phyloP scores from a whole-genome alignment of 2,329 filamentous ascomycete species.

The Clonostachys sp. region DNA sequence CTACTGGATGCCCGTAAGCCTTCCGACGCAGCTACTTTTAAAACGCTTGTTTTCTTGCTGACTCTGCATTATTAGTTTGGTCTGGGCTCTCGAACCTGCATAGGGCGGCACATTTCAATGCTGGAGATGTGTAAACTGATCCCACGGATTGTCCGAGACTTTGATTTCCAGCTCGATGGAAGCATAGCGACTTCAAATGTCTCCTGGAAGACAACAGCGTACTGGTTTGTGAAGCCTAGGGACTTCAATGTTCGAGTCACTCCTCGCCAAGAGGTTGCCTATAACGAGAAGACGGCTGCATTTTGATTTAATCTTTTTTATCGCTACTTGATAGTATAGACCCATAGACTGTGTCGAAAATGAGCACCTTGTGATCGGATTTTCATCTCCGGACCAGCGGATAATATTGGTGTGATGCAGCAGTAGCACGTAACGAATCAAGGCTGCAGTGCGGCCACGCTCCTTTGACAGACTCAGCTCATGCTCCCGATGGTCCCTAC shows the following conservation, averaged over 20 bases:
- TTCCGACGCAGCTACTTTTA: not conserved
- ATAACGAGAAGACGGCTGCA: too few species aligned
- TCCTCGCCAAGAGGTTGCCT: too few species aligned
- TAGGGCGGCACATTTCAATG: slow-evolving; percentile 36
- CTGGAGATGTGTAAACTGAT: slow-evolving; percentile 37
- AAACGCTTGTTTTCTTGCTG: not conserved
- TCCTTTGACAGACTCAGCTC: too few species aligned
- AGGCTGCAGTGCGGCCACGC: too few species aligned
- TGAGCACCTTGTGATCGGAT: too few species aligned
- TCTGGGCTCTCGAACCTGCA: slow-evolving; percentile 31
- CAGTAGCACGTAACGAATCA: too few species aligned
- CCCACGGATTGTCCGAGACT: slow-evolving; percentile 25
- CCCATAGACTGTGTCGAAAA: too few species aligned
- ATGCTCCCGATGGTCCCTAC: too few species aligned
- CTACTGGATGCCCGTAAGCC: slow-evolving; percentile 18
- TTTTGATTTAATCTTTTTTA: too few species aligned
- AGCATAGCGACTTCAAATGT: not conserved
- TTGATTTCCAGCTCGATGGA: slow-evolving; percentile 19
- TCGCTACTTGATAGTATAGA: too few species aligned
- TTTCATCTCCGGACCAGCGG: too few species aligned
- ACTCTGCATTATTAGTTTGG: slow-evolving; percentile 22
- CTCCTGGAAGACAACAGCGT: not conserved
- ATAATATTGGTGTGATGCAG: too few species aligned
- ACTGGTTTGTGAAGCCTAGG: slow-evolving; percentile 2
- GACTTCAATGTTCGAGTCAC: not conserved